phyloP scores from a whole-genome alignment of 2,329 filamentous ascomycete species.

The Aspergillus pseudoglaucus region DNA sequence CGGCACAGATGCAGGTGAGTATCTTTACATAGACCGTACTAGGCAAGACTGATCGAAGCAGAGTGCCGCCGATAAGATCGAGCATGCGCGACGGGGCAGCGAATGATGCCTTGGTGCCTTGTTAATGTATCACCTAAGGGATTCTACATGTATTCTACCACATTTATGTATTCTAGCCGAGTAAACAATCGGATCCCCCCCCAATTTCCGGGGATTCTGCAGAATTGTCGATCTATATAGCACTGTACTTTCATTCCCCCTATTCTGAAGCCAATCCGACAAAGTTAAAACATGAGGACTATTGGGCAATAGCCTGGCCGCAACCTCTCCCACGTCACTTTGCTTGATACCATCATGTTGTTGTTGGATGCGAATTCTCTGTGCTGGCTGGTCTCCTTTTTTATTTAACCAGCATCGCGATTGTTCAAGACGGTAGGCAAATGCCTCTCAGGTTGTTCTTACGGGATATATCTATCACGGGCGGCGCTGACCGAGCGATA shows the following conservation, averaged over 20 bases:
- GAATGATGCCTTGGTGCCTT: not conserved
- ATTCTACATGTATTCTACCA: not conserved
- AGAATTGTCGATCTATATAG: not conserved
- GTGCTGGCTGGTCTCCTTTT: not conserved
- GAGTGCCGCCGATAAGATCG: conserved; percentile 31
- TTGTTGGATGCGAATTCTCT: not conserved
- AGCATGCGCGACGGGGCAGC: conserved; percentile 16
- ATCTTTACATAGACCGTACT: not conserved
- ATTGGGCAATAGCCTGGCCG: conserved; percentile 5
- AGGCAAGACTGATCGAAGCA: conserved; percentile 10
- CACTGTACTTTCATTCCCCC: not conserved
- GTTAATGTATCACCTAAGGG: not conserved
- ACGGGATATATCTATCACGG: no score
- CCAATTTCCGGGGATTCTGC: not conserved
- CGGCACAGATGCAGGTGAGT: conserved; percentile 30
- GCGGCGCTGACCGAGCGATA: no score
- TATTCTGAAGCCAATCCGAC: not conserved
- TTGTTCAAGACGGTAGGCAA: not conserved
- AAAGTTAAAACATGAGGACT: conserved; percentile 6
- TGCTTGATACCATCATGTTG: not conserved
- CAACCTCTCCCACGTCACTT: not conserved
- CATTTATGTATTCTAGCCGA: not conserved
- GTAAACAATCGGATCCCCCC: not conserved
- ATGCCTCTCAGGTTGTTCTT: no score
- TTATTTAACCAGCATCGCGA: not conserved